Percentiles rank a stretch among this genome's conserved stretches.
Conservation (phyloP, 768 basidiomycete genomes). For the Leccinum disarticulatum region DNA sequence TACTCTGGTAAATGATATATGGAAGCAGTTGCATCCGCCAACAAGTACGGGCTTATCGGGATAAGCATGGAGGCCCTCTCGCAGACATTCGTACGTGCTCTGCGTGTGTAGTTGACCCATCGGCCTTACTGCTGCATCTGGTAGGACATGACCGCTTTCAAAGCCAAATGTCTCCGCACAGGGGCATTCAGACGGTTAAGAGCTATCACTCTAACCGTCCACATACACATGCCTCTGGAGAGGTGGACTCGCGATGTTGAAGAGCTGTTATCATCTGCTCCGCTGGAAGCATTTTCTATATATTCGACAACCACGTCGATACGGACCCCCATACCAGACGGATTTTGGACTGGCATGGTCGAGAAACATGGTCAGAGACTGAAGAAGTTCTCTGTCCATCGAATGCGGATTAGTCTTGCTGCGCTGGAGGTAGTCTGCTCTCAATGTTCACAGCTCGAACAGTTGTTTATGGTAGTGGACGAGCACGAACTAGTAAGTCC, state of each 20-base stretch:
- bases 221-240: constrained; percentile 35
- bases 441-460: constrained; percentile 52
- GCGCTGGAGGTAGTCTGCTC: constrained; percentile 55
- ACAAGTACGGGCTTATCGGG: constrained; percentile 45
- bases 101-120: neutral
- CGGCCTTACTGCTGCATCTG: constrained; percentile 2
- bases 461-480: constrained; percentile 62
- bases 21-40: constrained; percentile 47
- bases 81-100: constrained; percentile 51
- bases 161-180: constrained; percentile 34
- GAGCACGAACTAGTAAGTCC: constrained; percentile 43
- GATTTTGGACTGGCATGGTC: constrained; percentile 54
- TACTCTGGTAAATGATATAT: constrained; percentile 58
- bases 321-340: constrained; percentile 40
- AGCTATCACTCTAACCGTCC: constrained; percentile 59
- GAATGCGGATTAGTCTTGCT: constrained; percentile 53
- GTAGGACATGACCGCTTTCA: constrained; percentile 56
- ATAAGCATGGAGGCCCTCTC: constrained; percentile 67
- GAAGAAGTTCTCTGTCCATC: constrained; percentile 59
- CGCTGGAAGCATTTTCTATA: constrained; percentile 62
- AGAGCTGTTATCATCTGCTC: constrained; percentile 45
- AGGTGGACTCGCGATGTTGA: constrained; percentile 47
- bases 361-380: constrained; percentile 51
- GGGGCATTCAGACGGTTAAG: constrained; percentile 43
- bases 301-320: constrained; percentile 49